Percentiles rank a stretch among this genome's conserved stretches.
These are phyloP conservation scores for Nasturtium officinale DNA, from an alignment of 345 rosid genomes.

Conservation along the genomic window DNA sequence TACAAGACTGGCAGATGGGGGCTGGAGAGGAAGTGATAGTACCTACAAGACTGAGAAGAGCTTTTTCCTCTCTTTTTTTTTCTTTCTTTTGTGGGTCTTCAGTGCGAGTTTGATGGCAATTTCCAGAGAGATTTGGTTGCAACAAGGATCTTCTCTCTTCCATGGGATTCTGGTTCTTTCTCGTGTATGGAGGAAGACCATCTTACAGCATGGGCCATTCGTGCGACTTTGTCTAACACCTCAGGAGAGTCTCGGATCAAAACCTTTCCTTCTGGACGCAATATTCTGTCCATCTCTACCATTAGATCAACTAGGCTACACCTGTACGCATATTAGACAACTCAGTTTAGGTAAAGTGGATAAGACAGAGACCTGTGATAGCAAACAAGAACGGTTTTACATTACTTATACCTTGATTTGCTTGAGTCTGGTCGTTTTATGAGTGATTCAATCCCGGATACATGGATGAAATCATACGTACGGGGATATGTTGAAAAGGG, in stretches of 20 bases:
- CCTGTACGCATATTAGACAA: conserved; percentile 47
- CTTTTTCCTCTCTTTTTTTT: conserved; percentile 1
- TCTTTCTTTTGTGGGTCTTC: conserved; percentile 9
- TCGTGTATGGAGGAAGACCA: conserved; percentile 69
- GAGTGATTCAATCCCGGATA: conserved; percentile 75
- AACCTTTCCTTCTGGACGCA: conserved; percentile 88
- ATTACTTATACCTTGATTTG: conserved; percentile 54
- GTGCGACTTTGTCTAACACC: conserved; percentile 72
- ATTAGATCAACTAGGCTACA: conserved; percentile 85
- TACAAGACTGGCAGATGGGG: conserved; percentile 41
- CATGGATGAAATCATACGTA: conserved; percentile 88
- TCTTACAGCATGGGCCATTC: conserved; percentile 69
- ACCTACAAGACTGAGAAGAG: conserved; percentile 49
- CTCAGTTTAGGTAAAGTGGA: not conserved
- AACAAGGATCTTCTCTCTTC: conserved; percentile 69
- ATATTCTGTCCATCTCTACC: conserved; percentile 91
- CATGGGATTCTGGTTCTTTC: conserved; percentile 73
- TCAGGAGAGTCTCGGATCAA: conserved; percentile 81
- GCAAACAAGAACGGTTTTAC: not conserved
- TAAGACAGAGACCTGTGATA: not conserved
- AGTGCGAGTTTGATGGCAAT: conserved; percentile 56
- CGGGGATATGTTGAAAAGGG: conserved; percentile 99
- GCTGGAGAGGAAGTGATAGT: conserved; percentile 38
- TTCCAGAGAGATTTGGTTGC: conserved; percentile 74
- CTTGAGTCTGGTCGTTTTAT: conserved; percentile 52